Conservation (phyloP, 2,329 filamentous ascomycete species). For the Penicillium sp. region DNA sequence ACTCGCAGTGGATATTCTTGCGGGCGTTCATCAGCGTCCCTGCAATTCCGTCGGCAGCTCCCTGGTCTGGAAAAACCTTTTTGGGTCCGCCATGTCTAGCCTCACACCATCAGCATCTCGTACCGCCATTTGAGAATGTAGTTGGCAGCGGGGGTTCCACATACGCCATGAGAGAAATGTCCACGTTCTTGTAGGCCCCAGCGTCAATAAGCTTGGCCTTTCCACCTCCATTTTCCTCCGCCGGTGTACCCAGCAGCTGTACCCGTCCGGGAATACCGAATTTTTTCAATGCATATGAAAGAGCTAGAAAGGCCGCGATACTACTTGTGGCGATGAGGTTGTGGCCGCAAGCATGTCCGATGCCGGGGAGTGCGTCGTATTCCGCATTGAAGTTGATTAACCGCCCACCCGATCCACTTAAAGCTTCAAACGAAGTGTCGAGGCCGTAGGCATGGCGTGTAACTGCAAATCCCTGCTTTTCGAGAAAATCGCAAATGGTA, state of each 20-base stretch:
- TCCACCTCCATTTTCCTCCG: slow-evolving; percentile 41
- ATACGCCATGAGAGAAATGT: slow-evolving; percentile 47
- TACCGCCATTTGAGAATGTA: background rate
- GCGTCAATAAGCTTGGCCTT: slow-evolving; percentile 44
- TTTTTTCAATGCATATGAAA: slow-evolving; percentile 45
- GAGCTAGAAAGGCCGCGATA: slow-evolving; percentile 44
- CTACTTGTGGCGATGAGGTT: slow-evolving; percentile 40
- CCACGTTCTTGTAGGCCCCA: slow-evolving; percentile 43
- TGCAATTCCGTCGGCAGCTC: slow-evolving; percentile 23
- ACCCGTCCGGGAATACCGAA: slow-evolving; percentile 39
- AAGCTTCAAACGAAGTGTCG: slow-evolving; percentile 52
- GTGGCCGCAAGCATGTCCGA: slow-evolving; percentile 44
- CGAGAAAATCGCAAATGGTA: slow-evolving; percentile 47
- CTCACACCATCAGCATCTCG: background rate
- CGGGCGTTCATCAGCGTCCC: slow-evolving; percentile 34
- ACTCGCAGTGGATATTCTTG: slow-evolving; percentile 40
- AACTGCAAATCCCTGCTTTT: slow-evolving; percentile 47
- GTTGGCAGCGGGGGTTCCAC: background rate
- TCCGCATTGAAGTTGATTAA: slow-evolving; percentile 42
- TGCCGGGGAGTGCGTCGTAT: slow-evolving; percentile 44
- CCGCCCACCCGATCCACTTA: slow-evolving; percentile 41
- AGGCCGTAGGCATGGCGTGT: slow-evolving; percentile 53
- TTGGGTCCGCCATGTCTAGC: slow-evolving; percentile 26
- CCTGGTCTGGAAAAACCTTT: slow-evolving; percentile 26
- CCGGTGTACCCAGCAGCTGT: slow-evolving; percentile 40